Conservation (phyloP, 1,139 yeast genomes). For the Diutina catenulata region DNA sequence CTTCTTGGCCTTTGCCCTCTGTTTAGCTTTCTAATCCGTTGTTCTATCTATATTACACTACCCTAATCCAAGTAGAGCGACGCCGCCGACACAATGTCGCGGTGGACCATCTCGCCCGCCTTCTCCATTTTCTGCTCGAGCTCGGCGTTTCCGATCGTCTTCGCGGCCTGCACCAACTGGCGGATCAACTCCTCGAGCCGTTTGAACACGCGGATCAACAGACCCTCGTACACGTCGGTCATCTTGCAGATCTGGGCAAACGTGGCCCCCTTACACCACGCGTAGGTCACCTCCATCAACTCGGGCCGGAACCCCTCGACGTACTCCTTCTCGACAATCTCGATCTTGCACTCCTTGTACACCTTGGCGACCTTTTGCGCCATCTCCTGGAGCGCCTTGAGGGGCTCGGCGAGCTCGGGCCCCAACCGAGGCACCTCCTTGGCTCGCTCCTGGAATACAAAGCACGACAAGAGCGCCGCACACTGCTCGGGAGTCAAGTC, state of each 20-base stretch:
- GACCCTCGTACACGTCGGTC: slow-evolving; percentile 98
- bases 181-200: slow-evolving; percentile 86
- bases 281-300: slow-evolving; percentile 90
- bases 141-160: slow-evolving; percentile 81
- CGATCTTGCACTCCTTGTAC: slow-evolving; percentile 80
- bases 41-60: background rate
- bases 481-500: slow-evolving; percentile 82
- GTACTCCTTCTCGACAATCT: slow-evolving; percentile 81
- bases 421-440: slow-evolving; percentile 78
- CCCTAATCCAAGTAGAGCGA: slow-evolving; percentile 53
- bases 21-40: no score
- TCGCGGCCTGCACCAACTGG: slow-evolving; percentile 84
- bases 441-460: slow-evolving; percentile 93
- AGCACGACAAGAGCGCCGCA: slow-evolving; percentile 85
- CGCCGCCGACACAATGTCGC: slow-evolving; percentile 96
- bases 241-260: slow-evolving; percentile 95
- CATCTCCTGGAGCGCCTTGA: slow-evolving; percentile 77
- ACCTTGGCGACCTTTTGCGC: slow-evolving; percentile 84
- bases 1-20: no score
- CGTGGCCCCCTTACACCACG: slow-evolving; percentile 95
- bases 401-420: slow-evolving; percentile 83
- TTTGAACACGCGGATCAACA: slow-evolving; percentile 86
- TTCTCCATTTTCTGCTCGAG: slow-evolving; percentile 83
- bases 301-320: slow-evolving; percentile 85
- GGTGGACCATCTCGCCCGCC: slow-evolving; percentile 73